These are phyloP conservation scores for Carpinus fangiana DNA, from an alignment of 306 rosid species.

Conservation along the genomic window DNA sequence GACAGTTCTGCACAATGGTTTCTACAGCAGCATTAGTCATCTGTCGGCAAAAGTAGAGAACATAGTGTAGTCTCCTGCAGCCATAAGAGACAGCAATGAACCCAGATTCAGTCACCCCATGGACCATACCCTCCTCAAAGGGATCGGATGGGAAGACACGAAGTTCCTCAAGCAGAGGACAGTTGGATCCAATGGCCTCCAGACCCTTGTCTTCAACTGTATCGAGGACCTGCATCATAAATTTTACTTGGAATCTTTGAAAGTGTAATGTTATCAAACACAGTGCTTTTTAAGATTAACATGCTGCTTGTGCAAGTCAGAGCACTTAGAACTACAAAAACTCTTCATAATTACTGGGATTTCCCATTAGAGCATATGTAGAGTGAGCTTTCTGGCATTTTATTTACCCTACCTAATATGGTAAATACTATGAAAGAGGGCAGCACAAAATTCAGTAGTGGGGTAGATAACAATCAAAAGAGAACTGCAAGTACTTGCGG, in stretches of 20 bases:
- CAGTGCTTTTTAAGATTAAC: neutral
- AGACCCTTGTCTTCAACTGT: slow-evolving; percentile 82
- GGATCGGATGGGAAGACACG: slow-evolving; percentile 82
- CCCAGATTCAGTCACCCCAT: slow-evolving; percentile 77
- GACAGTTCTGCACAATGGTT: slow-evolving; percentile 77
- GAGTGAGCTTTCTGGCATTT: neutral
- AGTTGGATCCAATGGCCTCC: slow-evolving; percentile 69
- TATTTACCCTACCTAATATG: neutral
- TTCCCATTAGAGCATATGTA: neutral
- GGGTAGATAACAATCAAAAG: too few species aligned
- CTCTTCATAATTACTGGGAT: neutral
- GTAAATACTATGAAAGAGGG: neutral
- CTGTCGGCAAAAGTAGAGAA: slow-evolving; percentile 81
- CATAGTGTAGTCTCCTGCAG: slow-evolving; percentile 68
- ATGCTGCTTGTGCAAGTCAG: neutral
- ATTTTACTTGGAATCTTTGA: neutral
- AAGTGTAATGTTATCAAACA: neutral
- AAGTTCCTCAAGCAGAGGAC: slow-evolving; percentile 87
- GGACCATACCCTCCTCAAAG: slow-evolving; percentile 47
- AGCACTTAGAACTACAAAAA: neutral
- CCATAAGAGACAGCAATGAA: slow-evolving; percentile 77
- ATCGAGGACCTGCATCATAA: slow-evolving; percentile 66
- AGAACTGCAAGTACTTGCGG: too few species aligned
- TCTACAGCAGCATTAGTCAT: slow-evolving; percentile 94
- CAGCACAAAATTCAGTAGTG: neutral